phyloP scores from a whole-genome alignment of 176 grass and related monocot genomes.

The Triticum monococcum region DNA sequence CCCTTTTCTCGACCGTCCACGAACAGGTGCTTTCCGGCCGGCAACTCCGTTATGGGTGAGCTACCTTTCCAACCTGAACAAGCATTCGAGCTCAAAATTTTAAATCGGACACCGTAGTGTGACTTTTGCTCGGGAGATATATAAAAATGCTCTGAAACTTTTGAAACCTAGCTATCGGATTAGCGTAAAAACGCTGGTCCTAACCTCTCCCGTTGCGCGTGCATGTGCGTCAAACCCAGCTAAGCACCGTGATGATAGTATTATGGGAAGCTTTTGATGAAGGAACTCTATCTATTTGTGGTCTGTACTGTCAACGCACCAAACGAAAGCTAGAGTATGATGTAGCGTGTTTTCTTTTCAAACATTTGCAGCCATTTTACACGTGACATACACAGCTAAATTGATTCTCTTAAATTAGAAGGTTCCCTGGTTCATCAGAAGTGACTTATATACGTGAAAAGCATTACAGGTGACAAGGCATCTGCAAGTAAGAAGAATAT shows the following conservation, averaged over 20 bases:
- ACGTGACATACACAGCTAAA: not conserved
- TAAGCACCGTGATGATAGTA: not conserved
- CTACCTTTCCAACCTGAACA: not conserved
- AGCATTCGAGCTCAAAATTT: not conserved
- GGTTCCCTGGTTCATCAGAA: too few relatives aligned
- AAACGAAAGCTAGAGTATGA: not conserved
- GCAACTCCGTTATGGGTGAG: not conserved
- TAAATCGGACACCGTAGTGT: not conserved
- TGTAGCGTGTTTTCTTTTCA: not conserved
- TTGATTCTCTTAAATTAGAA: not conserved
- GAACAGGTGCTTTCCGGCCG: not conserved
- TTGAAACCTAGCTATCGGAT: constrained; percentile 29
- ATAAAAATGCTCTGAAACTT: constrained; percentile 28
- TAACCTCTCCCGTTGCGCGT: not conserved
- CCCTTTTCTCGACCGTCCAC: not conserved
- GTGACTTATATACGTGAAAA: too few relatives aligned
- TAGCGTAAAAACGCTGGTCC: constrained; percentile 21
- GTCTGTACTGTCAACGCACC: not conserved
- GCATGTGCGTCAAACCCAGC: constrained; percentile 12
- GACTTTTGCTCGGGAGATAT: constrained; percentile 6
- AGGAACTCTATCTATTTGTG: too few relatives aligned
- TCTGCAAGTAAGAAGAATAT: too few relatives aligned
- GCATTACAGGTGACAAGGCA: too few relatives aligned
- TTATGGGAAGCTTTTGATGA: too few relatives aligned
- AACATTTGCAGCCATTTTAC: not conserved